Evolutionary conservation across 768 basidiomycete species (phyloP).

Genomic region (Amanita pseudoporphyria): DNA sequence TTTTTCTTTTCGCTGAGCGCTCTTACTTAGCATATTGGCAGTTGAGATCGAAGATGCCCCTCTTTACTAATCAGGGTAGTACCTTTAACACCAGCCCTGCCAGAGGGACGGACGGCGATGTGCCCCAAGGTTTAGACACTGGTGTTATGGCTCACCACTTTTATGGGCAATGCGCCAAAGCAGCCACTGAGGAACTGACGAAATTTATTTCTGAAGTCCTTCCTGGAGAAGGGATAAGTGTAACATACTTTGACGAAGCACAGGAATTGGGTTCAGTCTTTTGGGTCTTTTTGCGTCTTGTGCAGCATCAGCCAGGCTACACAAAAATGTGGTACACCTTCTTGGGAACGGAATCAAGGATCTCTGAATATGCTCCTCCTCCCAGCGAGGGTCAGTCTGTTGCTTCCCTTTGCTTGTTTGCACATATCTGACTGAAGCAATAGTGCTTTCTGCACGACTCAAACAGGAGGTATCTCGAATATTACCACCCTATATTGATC

Average conservation of each 20-base stretch:
- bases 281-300: constrained; percentile 11
- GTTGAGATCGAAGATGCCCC: background rate
- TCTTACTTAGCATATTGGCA: background rate
- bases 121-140: background rate
- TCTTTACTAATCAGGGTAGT: background rate
- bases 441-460: constrained; percentile 11
- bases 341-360: constrained; percentile 9
- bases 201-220: background rate
- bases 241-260: constrained; percentile 14
- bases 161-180: background rate
- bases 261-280: constrained; percentile 5
- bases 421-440: background rate
- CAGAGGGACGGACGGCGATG: background rate
- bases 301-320: constrained; percentile 4
- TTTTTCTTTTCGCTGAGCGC: background rate
- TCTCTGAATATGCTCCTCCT: constrained; percentile 7
- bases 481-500: constrained; percentile 8
- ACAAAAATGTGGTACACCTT: constrained; percentile 12
- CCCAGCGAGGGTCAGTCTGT: constrained; percentile 6
- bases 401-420: background rate
- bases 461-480: constrained; percentile 6
- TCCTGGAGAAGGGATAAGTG: background rate
- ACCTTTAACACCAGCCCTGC: background rate
- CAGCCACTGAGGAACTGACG: background rate
- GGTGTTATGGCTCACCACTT: background rate